phyloP scores from a whole-genome alignment of 352 stramenopile genomes.

The Globisporangium yorkense region DNA sequence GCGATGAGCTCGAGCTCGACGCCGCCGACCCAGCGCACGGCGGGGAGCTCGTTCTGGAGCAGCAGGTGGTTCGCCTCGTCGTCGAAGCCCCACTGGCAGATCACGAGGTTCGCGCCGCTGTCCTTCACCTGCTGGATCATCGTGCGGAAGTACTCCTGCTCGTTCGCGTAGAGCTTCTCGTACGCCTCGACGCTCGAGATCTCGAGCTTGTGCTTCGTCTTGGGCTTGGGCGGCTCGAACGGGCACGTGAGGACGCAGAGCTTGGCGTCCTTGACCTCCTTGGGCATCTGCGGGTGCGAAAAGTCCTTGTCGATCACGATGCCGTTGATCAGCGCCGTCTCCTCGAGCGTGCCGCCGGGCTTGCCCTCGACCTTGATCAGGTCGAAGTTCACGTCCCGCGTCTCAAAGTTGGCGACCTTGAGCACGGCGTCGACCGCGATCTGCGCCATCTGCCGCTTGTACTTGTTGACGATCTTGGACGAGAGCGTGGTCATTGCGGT shows the following conservation, averaged over 20 bases:
- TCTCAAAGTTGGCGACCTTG: constrained; percentile 97
- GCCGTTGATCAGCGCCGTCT: constrained; percentile 97
- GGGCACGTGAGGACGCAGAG: constrained; percentile 98
- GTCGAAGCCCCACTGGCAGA: constrained; percentile 99
- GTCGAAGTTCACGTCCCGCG: constrained; percentile 99
- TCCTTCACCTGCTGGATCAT: constrained; percentile 99
- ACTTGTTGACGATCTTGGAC: constrained; percentile 99
- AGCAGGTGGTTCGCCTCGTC: constrained; percentile 99
- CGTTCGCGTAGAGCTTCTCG: constrained; percentile 94
- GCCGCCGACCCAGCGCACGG: constrained; percentile 98
- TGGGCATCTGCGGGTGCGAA: constrained; percentile 98
- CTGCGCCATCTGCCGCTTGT: constrained; percentile 98
- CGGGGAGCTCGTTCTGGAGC: constrained; percentile 95
- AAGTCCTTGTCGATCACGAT: constrained; percentile 99
- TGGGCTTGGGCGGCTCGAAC: constrained; percentile 99
- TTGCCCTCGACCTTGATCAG: constrained; percentile 99
- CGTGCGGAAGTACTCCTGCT: constrained; percentile 98
- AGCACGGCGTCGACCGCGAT: constrained; percentile 98
- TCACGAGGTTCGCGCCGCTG: constrained; percentile 96
- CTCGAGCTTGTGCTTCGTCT: constrained; percentile 99
- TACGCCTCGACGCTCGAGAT: constrained; percentile 98
- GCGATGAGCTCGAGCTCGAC: constrained; percentile 99
- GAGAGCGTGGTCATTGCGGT: constrained; percentile 98
- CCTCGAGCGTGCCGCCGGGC: constrained; percentile 94
- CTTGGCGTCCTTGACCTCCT: constrained; percentile 96